A percentile compares a stretch with the other conserved stretches of the same genome.
Conservation (phyloP, 352 stramenopile genomes). For the Albugo laibachii region DNA sequence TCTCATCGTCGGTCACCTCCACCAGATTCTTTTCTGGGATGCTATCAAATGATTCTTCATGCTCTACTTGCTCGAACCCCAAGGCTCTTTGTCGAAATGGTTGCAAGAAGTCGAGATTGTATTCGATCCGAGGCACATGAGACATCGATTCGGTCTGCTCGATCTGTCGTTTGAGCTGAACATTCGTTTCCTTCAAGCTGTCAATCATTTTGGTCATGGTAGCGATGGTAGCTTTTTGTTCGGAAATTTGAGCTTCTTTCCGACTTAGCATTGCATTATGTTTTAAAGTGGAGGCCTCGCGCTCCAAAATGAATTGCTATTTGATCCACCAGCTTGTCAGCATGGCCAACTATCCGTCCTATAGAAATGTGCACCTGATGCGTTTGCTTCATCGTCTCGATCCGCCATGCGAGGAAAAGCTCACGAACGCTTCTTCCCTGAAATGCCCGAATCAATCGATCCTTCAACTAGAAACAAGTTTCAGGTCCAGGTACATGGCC, state of each 20-base stretch:
- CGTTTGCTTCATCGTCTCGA: conserved; percentile 37
- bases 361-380: conserved; percentile 20
- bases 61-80: conserved; percentile 31
- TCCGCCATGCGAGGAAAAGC: conserved; percentile 47
- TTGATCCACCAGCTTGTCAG: not conserved
- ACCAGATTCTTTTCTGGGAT: conserved; percentile 10
- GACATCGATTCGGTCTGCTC: conserved; percentile 7
- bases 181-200: conserved; percentile 55
- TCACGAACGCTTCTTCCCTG: conserved; percentile 29
- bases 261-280: conserved; percentile 47
- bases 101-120: not conserved
- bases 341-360: not conserved
- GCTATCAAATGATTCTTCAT: conserved; percentile 6
- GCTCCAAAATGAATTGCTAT: conserved; percentile 44
- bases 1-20: conserved; percentile 11
- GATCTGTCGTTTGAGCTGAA: conserved; percentile 13
- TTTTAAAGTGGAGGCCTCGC: conserved; percentile 66
- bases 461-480: conserved; percentile 22
- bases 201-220: conserved; percentile 65
- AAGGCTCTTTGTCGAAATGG: conserved; percentile 9
- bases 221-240: conserved; percentile 35
- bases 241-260: conserved; percentile 50
- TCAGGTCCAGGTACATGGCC: not conserved
- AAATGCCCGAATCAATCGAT: conserved; percentile 26
- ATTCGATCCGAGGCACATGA: not conserved